Evolutionary conservation across 805 yeast species (phyloP).

Genomic region (Starmera pachycereana): DNA sequence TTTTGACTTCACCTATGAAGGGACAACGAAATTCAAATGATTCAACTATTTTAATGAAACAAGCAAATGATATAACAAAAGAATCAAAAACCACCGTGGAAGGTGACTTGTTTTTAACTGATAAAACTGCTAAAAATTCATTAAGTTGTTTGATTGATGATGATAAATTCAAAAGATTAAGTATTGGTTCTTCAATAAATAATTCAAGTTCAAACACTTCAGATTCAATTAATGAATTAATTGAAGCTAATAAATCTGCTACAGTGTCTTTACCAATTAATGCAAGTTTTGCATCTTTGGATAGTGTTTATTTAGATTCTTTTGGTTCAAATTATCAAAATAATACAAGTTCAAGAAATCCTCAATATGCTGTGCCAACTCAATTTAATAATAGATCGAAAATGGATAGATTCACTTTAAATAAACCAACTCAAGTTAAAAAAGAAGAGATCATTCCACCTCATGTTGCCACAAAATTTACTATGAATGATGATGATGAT

Average conservation of each 20-base stretch:
- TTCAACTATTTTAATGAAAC: neutral
- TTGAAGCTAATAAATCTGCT: constrained; percentile 30
- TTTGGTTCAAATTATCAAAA: constrained; percentile 19
- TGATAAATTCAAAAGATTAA: constrained; percentile 11
- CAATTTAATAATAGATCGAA: neutral
- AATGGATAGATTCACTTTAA: constrained; percentile 13
- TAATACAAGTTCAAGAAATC: constrained; percentile 10
- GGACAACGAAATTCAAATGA: neutral
- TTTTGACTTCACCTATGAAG: neutral
- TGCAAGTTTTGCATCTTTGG: constrained; percentile 72
- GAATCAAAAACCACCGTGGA: constrained; percentile 18
- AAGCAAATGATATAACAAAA: constrained; percentile 13
- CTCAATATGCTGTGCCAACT: neutral
- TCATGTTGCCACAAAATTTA: constrained; percentile 1
- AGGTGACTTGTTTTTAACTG: constrained; percentile 21
- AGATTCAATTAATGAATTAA: constrained; percentile 1
- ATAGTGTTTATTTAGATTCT: constrained; percentile 54
- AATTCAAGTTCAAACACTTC: neutral
- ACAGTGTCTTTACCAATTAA: constrained; percentile 58
- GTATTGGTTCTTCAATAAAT: constrained; percentile 5
- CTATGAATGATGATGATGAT: constrained; percentile 2
- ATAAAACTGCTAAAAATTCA: constrained; percentile 16
- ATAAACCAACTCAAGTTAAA: constrained; percentile 4
- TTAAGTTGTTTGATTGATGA: constrained; percentile 16
- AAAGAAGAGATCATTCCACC: constrained; percentile 12